A percentile compares a stretch with the other conserved stretches of the same genome.
Conservation (phyloP, 2,329 filamentous ascomycete genomes). For the Diplodia intermedia region DNA sequence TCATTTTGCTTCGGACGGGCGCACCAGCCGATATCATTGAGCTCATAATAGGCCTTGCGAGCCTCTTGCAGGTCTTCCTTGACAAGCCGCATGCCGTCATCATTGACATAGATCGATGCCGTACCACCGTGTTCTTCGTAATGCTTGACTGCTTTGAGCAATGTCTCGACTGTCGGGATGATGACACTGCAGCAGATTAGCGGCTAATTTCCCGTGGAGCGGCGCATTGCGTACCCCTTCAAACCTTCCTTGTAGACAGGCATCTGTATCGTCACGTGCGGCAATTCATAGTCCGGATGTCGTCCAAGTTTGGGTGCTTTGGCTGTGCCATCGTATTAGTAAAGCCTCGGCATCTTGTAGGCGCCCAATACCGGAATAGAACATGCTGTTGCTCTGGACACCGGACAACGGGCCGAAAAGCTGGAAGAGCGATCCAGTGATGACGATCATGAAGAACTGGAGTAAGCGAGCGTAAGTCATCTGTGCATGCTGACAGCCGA, state of each 20-base stretch:
- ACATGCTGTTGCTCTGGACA: slow-evolving; percentile 39
- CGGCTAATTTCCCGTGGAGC: not conserved
- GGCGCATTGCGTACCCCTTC: slow-evolving; percentile 33
- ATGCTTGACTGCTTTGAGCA: slow-evolving; percentile 62
- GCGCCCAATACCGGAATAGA: slow-evolving; percentile 38
- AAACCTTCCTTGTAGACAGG: slow-evolving; percentile 54
- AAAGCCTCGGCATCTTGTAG: slow-evolving; percentile 2
- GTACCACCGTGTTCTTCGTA: slow-evolving; percentile 79
- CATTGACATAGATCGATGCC: slow-evolving; percentile 78
- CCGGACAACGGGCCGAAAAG: slow-evolving; percentile 55
- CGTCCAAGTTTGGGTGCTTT: slow-evolving; percentile 23
- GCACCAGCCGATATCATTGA: slow-evolving; percentile 59
- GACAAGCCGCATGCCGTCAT: slow-evolving; percentile 75
- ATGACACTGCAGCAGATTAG: slow-evolving; percentile 35
- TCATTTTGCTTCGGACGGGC: slow-evolving; percentile 54
- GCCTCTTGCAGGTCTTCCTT: slow-evolving; percentile 53
- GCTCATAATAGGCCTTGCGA: slow-evolving; percentile 58
- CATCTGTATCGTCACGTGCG: slow-evolving; percentile 62
- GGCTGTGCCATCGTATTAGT: not conserved
- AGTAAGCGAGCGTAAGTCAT: slow-evolving; percentile 35
- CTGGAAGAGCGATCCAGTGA: slow-evolving; percentile 57
- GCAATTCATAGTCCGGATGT: slow-evolving; percentile 40
- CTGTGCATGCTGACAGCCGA: slow-evolving; percentile 20
- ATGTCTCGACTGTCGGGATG: slow-evolving; percentile 10
- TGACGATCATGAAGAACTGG: slow-evolving; percentile 60